Evolutionary conservation across 2,329 filamentous ascomycete genomes (phyloP), one percentile per base, ranked within the genome.

Genomic region (Hysterium pulicare): DNA sequence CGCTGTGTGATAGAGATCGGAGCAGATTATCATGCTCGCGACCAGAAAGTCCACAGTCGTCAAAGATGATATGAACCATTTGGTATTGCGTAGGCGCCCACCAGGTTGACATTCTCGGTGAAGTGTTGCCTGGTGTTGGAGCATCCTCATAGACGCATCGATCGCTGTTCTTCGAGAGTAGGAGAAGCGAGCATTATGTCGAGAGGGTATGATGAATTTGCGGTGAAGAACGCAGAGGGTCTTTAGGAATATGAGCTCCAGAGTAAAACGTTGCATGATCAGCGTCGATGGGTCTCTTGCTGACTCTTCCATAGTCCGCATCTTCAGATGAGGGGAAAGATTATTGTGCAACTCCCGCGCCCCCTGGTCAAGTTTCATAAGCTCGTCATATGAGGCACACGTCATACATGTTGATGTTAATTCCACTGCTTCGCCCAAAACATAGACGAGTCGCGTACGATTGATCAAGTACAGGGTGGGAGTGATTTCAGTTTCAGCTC

Each of bases 181-280:
- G 7, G 83, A 80, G 58, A 95, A 97, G 7, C 90, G 79, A 8
- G 86, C 74, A 54, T 91, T 93, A 45, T 86, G 80, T 36, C 86
- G 76, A 4, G 90, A 87, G 45, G 83, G 80, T n/a, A 80, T 75
- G 44, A 95, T 77, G 63, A 93, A 96, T 50, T 90, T 90, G 38
- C 90, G 80, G 65, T 98, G 93, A 30, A 98, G 77, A 17, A 95
- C 79, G 56, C 89, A 94, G 55, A 95, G 78, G 15, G 90, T 86
- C 69, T 95, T 95, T 50, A 94, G 83, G 60, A 90, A 95, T 4
- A 96, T 71, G 38, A 93, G 84, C 48, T 93, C 87, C 23, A 96
- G 72, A 43, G 86, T 86, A 61, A 90, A 90, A 21, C 90, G 83
- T 39, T 90, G 86, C 71, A 95, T 85, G 44, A 96, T 79, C 23